Base-by-base conservation (phyloP, 2,329 filamentous ascomycete species). In the Ophiocordyceps australis region DNA sequence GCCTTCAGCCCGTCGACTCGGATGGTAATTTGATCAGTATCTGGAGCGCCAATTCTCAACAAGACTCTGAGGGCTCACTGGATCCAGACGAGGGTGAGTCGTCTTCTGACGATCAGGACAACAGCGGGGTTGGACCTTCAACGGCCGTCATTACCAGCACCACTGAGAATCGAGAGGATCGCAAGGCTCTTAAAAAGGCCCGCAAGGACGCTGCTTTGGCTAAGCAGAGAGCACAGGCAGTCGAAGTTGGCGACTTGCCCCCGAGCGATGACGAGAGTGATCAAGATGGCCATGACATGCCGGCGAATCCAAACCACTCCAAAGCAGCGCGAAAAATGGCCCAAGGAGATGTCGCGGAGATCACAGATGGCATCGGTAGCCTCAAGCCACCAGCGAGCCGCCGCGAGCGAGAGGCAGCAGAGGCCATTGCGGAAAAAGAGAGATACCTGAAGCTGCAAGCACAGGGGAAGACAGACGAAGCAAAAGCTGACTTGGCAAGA, bases 401-500 rank as follows among this genome's bases (percentile, higher is more conserved):
- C 28, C 54, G 65, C 49, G 62, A 73, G 55, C 48, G 66, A 40
- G 65, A 95, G 57, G 79, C 85, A 3, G 44, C 89, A 18, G 78
- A 93, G 55, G 85, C 85, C 2, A 74, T 77, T 34, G 78, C 86
- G 47, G 82, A 81, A 17, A 85, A 83, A 50, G 85, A 93, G 59
- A 67, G 74, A 38, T 94, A 93, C 46, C 69, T 82, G 60, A 92
- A 91, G 55, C 52, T 94, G 40, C 86, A 94, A 43, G 80, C 83
- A 30, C 78, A 83, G 45, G 86, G 86, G 42, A 95, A 95, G 71
- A 95, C 89, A 23, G 89, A 98, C 32, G 80, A 94, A 62, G 85
- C 86, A 24, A 77, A 81, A 48, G 75, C 80, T 5, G 89, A 98
- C 52, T 46, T 95, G 38, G 86, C 82, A 31, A 69, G 89, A 29